Conservation (phyloP, 371 early-diverging fungal genomes). For the Circinella minor region DNA sequence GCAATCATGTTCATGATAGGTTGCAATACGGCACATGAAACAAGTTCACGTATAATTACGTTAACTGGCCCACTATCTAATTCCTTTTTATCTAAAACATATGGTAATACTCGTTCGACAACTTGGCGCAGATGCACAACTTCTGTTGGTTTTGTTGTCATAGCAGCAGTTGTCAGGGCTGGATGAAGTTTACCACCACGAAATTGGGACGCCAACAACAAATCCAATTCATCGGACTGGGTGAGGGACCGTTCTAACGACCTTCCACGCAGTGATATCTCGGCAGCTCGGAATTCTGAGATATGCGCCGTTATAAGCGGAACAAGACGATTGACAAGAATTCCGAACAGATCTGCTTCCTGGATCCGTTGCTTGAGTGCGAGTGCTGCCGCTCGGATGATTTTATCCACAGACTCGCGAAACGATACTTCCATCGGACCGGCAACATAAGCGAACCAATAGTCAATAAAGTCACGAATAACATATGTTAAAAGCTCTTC, state of each 20-base stretch:
- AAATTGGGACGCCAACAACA: conserved; percentile 66
- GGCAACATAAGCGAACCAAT: conserved; percentile 62
- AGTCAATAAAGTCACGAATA: conserved; percentile 61
- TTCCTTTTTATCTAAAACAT: conserved; percentile 61
- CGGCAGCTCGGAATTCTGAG: conserved; percentile 70
- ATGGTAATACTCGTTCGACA: conserved; percentile 66
- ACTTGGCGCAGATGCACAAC: conserved; percentile 71
- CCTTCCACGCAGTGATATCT: conserved; percentile 59
- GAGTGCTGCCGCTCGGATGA: conserved; percentile 47
- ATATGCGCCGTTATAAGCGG: conserved; percentile 75
- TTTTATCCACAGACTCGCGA: conserved; percentile 45
- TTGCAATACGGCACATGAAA: conserved; percentile 70
- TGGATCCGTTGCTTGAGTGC: conserved; percentile 45
- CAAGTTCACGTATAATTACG: conserved; percentile 76
- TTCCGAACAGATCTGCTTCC: conserved; percentile 60
- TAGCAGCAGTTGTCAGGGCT: conserved; percentile 58
- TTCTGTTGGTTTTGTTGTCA: conserved; percentile 56
- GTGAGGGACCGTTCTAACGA: conserved; percentile 57
- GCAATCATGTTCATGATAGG: conserved; percentile 74
- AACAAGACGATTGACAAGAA: conserved; percentile 64
- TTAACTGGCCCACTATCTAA: conserved; percentile 59
- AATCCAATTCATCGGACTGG: conserved; percentile 66
- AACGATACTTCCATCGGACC: conserved; percentile 37
- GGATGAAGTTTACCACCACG: conserved; percentile 62
- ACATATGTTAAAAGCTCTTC: conserved; percentile 47